A percentile compares a stretch with the other conserved stretches of the same genome.
phyloP scores from a whole-genome alignment of 441 rosid species.

The Populus hybrid region DNA sequence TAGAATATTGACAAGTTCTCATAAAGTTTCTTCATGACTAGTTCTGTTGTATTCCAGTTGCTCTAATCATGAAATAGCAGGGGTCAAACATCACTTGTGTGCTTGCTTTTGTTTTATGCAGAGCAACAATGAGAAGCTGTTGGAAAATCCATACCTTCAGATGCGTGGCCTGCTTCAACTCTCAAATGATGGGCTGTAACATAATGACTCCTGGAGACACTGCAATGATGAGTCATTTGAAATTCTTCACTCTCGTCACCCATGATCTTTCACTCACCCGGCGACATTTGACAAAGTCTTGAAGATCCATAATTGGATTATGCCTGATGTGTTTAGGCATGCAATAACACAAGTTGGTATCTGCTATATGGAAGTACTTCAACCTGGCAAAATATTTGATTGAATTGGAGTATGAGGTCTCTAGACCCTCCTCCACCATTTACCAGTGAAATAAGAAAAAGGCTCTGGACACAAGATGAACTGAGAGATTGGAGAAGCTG shows the following conservation, averaged over 20 bases:
- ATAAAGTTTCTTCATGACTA: background rate
- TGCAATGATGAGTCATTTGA: constrained; percentile 17
- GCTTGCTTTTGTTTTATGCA: constrained; percentile 34
- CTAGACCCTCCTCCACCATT: background rate
- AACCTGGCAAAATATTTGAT: constrained; percentile 18
- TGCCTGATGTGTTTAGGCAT: constrained; percentile 19
- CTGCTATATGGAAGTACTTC: constrained; percentile 23
- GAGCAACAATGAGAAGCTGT: constrained; percentile 97
- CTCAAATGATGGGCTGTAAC: constrained; percentile 59
- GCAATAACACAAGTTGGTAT: constrained; percentile 20
- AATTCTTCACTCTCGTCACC: constrained; percentile 17
- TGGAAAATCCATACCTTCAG: constrained; percentile 99
- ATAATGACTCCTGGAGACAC: constrained; percentile 18
- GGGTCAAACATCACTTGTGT: constrained; percentile 16
- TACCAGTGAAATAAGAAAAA: constrained; percentile 13
- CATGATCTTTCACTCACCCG: constrained; percentile 17
- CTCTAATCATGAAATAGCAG: background rate
- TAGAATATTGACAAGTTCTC: background rate
- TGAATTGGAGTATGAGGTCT: constrained; percentile 17
- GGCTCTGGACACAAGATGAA: constrained; percentile 18
- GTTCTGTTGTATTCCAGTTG: background rate
- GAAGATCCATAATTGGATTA: constrained; percentile 19
- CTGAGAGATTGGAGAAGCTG: constrained; percentile 20
- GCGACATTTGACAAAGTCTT: constrained; percentile 21
- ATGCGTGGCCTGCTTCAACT: constrained; percentile 96